Base-by-base conservation (phyloP, 345 rosid species). In the Eutrema heterophyllum region DNA sequence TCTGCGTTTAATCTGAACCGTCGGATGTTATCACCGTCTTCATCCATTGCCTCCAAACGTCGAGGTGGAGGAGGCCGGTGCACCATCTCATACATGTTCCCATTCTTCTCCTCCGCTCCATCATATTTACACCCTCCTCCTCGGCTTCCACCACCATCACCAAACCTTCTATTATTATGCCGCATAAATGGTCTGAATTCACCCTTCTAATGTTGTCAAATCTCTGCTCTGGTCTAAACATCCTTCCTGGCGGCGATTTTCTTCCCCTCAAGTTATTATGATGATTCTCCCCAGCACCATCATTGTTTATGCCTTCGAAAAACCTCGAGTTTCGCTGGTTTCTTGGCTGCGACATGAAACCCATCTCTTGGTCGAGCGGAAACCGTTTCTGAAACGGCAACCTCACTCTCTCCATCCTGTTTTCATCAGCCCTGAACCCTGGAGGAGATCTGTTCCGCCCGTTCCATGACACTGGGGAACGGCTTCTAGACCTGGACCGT, bases 401-500 rank as follows among this genome's bases (percentile, higher is more conserved):
- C 44, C 69, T 64, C 44, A 64, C 56, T 18, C 57, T 64, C 56
- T 64, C 69, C 69, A 64, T 64, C 69, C 39, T 48, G 12, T 3
- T 64, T 4, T 64, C 57, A 2, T 48, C 33, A 0, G 2, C 56
- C 21, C 45, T 21, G 27, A 64, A 48, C 56, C 69, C 45, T 0
- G 83, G 81, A 4, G 88, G 88, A 24, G 88, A 84, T 72, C 87
- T 82, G 54, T 83, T 86, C 12, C 83, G 76, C 13, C 79, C 62
- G 24, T 65, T 68, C 76, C 88, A 79, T 26, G 86, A 64, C 39
- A 60, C 49, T 9, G 92, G 92, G 1, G 90, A 82, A 8, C 84
- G 86, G 33, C 87, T 81, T 71, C 88, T 82, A 29, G 88, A 86
- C 58, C 87, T 85, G 11, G 89, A 84, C 58, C 57, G 71, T 38